Conservation (phyloP, 176 grass and related monocot species). For the Pontederia paniculata region DNA sequence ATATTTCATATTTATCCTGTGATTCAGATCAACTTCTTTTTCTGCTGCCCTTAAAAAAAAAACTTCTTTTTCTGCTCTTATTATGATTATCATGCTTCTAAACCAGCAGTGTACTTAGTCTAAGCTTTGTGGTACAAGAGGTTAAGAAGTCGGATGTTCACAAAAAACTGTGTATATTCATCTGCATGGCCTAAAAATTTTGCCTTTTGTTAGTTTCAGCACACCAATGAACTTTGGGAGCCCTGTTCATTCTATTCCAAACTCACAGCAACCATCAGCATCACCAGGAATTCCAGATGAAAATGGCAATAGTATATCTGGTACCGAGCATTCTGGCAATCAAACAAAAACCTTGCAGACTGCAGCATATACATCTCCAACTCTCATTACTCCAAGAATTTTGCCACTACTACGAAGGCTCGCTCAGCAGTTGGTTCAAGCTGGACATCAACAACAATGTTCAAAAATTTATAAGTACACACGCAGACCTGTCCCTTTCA, state of each 20-base stretch:
- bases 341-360: slow-evolving; percentile 59
- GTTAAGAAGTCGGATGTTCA: background rate
- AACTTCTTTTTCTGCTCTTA: too few relatives aligned
- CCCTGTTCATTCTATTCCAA: slow-evolving; percentile 78
- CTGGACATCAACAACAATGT: slow-evolving; percentile 58
- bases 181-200: background rate
- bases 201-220: slow-evolving; percentile 38
- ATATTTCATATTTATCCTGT: too few relatives aligned
- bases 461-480: slow-evolving; percentile 55
- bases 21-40: too few relatives aligned
- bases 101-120: too few relatives aligned
- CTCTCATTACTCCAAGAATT: slow-evolving; percentile 71
- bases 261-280: slow-evolving; percentile 30
- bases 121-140: too few relatives aligned
- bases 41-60: too few relatives aligned
- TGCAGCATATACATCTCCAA: slow-evolving; percentile 63
- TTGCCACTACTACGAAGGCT: slow-evolving; percentile 77
- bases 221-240: slow-evolving; percentile 80
- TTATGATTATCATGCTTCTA: too few relatives aligned
- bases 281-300: slow-evolving; percentile 25
- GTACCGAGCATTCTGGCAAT: slow-evolving; percentile 26
- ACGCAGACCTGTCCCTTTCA: too few relatives aligned
- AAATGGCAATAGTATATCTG: slow-evolving; percentile 5
- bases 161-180: background rate
- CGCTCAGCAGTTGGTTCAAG: slow-evolving; percentile 78